These are phyloP conservation scores for Solanum piurae DNA, from an alignment of 257 asterid species.

Conservation along the genomic window DNA sequence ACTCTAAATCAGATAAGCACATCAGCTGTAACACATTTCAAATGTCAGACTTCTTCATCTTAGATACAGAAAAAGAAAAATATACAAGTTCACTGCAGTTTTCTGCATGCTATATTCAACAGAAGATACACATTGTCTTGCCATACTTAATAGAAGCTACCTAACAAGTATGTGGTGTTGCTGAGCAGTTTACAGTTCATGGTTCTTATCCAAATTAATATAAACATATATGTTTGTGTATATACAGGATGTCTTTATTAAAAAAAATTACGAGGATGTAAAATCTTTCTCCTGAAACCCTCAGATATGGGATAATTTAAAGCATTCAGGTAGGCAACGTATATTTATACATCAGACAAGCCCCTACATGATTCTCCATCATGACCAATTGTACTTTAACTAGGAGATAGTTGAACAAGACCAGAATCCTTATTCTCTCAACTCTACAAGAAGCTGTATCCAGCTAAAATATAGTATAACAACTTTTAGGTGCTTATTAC, in stretches of 20 bases:
- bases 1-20: constrained; percentile 91
- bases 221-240: not conserved
- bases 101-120: not conserved
- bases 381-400: not conserved
- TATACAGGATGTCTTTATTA: not conserved
- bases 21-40: constrained; percentile 50
- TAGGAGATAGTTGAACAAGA: not conserved
- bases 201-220: not conserved
- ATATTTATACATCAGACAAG: not conserved
- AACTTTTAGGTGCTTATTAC: not conserved
- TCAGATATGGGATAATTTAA: not conserved
- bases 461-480: not conserved
- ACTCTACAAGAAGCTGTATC: not conserved
- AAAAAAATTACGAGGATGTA: not conserved
- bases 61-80: not conserved
- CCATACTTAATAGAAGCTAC: not conserved
- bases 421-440: not conserved
- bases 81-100: not conserved
- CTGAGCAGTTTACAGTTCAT: not conserved
- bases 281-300: not conserved
- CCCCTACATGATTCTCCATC: not conserved
- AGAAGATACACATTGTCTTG: not conserved
- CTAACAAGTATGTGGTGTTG: not conserved
- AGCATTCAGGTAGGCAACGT: not conserved
- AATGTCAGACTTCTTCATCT: not conserved